Percentiles rank a stretch among this genome's conserved stretches.
Evolutionary conservation across 805 yeast species (phyloP).

Genomic region (Clavispora santaluciae): DNA sequence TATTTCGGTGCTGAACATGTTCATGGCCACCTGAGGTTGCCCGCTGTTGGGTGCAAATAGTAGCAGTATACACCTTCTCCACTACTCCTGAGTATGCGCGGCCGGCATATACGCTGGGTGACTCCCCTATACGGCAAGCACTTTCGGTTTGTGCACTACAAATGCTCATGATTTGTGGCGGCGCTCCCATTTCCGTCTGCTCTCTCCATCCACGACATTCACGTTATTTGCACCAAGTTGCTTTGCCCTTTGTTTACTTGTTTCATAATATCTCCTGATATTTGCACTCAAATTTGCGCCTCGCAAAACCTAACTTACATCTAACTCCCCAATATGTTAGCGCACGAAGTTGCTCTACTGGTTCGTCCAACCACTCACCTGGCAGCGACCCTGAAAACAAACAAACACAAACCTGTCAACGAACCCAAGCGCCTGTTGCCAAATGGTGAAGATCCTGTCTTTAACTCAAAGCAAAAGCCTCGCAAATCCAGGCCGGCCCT

Average conservation of each 20-base stretch:
- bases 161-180: background rate
- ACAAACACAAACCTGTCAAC: conserved; percentile 12
- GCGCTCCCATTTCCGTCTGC: background rate
- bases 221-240: background rate
- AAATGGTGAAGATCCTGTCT: conserved; percentile 28
- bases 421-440: conserved; percentile 20
- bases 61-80: no score
- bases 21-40: background rate
- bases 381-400: conserved; percentile 8
- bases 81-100: background rate
- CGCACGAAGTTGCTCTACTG: conserved; percentile 30
- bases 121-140: background rate
- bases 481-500: conserved; percentile 8
- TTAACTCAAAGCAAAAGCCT: conserved; percentile 7
- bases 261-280: background rate
- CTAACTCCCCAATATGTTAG: conserved; percentile 12
- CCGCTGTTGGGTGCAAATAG: no score
- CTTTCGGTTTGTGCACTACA: background rate
- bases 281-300: background rate
- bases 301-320: conserved; percentile 1
- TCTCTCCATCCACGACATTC: background rate
- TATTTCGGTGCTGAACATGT: conserved; percentile 43
- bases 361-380: conserved; percentile 16
- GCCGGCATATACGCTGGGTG: background rate
- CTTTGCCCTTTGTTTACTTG: background rate